Conservation (phyloP, 768 basidiomycete species). For the Nevesoporus exiguus region DNA sequence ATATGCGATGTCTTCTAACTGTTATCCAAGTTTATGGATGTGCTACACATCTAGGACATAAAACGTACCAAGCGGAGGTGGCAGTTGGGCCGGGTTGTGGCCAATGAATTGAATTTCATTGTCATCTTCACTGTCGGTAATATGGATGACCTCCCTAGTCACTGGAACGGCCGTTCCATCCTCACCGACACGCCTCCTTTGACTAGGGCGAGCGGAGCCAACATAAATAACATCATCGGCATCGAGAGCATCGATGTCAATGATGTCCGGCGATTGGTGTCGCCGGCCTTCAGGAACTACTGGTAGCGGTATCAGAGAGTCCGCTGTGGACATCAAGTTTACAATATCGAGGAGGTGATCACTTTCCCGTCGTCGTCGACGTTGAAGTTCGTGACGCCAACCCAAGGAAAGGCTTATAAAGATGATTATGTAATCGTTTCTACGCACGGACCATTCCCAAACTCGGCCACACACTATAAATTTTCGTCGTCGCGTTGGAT, state of each 20-base stretch:
- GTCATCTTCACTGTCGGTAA: conserved; percentile 43
- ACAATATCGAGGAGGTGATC: not conserved
- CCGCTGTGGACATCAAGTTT: conserved; percentile 21
- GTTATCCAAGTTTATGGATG: not conserved
- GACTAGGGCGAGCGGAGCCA: conserved; percentile 21
- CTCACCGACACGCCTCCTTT: conserved; percentile 26
- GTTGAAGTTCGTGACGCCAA: conserved; percentile 11
- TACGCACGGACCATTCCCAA: conserved; percentile 33
- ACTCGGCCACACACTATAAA: conserved; percentile 33
- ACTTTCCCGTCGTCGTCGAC: conserved; percentile 16
- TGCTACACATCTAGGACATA: not conserved
- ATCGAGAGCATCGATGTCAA: conserved; percentile 44
- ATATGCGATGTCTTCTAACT: conserved; percentile 28
- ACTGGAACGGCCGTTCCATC: conserved; percentile 20
- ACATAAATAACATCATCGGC: conserved; percentile 31
- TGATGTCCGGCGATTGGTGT: conserved; percentile 32
- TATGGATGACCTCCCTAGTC: conserved; percentile 28
- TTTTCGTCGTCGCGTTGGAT: conserved; percentile 1
- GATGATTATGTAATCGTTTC: conserved; percentile 20
- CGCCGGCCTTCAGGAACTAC: conserved; percentile 11
- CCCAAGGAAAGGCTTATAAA: conserved; percentile 11
- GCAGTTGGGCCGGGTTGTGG: conserved; percentile 19
- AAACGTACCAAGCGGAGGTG: conserved; percentile 18
- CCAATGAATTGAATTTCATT: conserved; percentile 28
- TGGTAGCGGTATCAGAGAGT: conserved; percentile 3